These are phyloP conservation scores for Carex parvula DNA, from an alignment of 176 grass and related monocot genomes.

Conservation along the genomic window DNA sequence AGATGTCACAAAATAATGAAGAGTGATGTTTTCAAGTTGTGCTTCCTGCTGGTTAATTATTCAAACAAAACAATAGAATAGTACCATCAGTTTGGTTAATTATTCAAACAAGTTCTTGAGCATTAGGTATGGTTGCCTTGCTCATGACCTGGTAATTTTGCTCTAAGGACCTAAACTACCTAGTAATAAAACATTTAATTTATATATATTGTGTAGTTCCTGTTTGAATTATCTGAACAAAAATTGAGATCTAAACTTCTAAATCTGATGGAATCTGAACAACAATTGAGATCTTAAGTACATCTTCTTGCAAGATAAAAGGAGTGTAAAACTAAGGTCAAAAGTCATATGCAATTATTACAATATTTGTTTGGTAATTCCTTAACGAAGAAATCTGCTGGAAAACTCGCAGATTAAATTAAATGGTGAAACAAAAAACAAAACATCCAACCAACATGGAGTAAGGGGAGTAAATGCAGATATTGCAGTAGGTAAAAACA, in stretches of 20 bases:
- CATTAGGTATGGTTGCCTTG: conserved; percentile 5
- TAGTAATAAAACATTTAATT: neutral
- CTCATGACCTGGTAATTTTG: conserved; percentile 15
- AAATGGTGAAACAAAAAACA: neutral
- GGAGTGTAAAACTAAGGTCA: neutral
- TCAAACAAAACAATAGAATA: neutral
- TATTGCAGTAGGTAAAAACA: neutral
- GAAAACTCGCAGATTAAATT: neutral
- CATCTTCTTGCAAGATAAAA: neutral
- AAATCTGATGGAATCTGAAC: neutral
- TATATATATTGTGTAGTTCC: neutral
- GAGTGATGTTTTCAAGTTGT: conserved; percentile 5
- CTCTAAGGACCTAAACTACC: neutral
- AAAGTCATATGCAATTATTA: neutral
- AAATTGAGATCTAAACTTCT: neutral
- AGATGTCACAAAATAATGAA: conserved; percentile 1
- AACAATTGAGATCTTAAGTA: neutral
- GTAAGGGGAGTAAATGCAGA: conserved; percentile 14
- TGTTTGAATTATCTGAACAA: neutral
- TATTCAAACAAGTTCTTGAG: conserved; percentile 5
- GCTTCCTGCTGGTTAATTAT: neutral
- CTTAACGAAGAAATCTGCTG: neutral
- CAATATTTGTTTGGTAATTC: neutral
- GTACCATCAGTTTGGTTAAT: neutral
- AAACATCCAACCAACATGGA: neutral